Percentiles rank a stretch among this genome's conserved stretches.
These are phyloP conservation scores for Oryza glumipatula DNA, from an alignment of 176 grass and related monocot genomes.

Conservation along the genomic window DNA sequence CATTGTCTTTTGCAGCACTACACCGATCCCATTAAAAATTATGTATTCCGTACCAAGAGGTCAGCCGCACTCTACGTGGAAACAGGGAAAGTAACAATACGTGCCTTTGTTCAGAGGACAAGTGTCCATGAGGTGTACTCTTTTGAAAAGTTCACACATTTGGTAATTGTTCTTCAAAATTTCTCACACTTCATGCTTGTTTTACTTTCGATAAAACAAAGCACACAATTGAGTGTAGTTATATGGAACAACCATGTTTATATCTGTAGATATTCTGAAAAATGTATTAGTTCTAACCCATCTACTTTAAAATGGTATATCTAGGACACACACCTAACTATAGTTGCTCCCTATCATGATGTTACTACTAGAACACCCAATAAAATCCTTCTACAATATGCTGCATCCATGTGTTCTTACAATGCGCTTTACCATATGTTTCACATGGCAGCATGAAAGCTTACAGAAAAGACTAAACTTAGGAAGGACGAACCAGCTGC, in stretches of 20 bases:
- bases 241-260: too few species aligned
- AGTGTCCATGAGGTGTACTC: constrained; percentile 51
- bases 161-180: constrained; percentile 8
- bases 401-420: too few species aligned
- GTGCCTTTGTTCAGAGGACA: constrained; percentile 38
- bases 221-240: too few species aligned
- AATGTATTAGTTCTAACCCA: too few species aligned
- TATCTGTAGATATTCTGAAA: too few species aligned
- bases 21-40: constrained; percentile 36
- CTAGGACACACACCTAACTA: too few species aligned
- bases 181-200: neutral
- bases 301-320: too few species aligned
- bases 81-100: constrained; percentile 37
- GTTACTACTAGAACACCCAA: too few species aligned
- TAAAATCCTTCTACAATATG: too few species aligned
- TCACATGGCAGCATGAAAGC: constrained; percentile 8
- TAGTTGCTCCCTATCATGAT: too few species aligned
- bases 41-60: constrained; percentile 43
- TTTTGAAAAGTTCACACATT: constrained; percentile 18
- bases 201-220: too few species aligned
- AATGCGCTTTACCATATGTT: too few species aligned
- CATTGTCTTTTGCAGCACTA: constrained; percentile 29
- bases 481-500: neutral
- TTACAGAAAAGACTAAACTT: neutral
- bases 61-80: constrained; percentile 36